Conservation (phyloP, 2,329 filamentous ascomycete species). For the Exophiala viscosa region DNA sequence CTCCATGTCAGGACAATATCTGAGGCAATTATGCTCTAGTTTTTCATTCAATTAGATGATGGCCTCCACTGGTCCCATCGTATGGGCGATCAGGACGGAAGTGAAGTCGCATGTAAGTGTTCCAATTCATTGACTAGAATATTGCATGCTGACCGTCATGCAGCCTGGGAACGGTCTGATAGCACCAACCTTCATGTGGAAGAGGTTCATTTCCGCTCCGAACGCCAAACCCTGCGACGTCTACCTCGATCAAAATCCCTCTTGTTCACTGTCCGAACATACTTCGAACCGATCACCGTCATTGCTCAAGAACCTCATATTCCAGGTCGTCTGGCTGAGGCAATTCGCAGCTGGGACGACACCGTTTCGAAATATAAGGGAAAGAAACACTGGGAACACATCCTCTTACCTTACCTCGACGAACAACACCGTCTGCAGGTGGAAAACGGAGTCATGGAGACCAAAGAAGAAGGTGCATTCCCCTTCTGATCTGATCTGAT, state of each 20-base stretch:
- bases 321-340: not conserved
- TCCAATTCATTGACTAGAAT: not conserved
- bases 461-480: not conserved
- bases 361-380: not conserved
- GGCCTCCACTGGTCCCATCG: not conserved
- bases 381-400: not conserved
- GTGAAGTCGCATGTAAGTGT: not conserved
- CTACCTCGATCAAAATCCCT: not conserved
- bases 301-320: not conserved
- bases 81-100: not conserved
- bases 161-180: not conserved
- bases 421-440: not conserved
- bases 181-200: not conserved
- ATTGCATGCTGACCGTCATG: not conserved
- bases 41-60: not conserved
- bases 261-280: slow-evolving; percentile 3
- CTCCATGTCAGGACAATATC: not conserved
- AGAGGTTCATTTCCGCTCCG: not conserved
- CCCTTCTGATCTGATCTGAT: not conserved
- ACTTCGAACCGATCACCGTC: not conserved
- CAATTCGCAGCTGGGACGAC: not conserved
- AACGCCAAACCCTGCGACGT: slow-evolving; percentile 1
- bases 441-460: not conserved
- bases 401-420: not conserved
- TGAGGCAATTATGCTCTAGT: not conserved